These are phyloP conservation scores for Trypanosoma boissoni DNA, from an alignment of 208 protist species.

Conservation along the genomic window DNA sequence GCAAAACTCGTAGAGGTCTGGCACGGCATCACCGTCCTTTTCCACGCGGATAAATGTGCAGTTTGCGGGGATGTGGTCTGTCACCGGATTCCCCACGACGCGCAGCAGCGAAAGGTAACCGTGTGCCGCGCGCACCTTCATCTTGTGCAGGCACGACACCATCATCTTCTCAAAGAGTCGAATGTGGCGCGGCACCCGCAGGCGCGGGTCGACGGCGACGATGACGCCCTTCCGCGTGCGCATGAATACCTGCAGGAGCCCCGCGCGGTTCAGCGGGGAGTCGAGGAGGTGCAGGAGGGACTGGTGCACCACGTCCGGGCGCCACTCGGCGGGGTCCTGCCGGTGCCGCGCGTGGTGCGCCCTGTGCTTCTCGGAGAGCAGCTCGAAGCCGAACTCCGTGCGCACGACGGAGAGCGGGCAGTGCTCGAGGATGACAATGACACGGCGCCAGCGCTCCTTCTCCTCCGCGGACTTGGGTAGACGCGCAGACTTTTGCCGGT, in stretches of 20 bases:
- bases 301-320: slow-evolving; percentile 99
- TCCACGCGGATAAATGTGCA: slow-evolving; percentile 72
- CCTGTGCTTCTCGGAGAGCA: slow-evolving; percentile 97
- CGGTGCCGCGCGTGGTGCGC: slow-evolving; percentile 93
- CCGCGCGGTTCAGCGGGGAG: slow-evolving; percentile 98
- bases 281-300: slow-evolving; percentile 98
- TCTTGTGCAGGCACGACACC: slow-evolving; percentile 98
- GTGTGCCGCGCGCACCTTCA: slow-evolving; percentile 92
- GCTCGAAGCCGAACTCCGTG: slow-evolving; percentile 93
- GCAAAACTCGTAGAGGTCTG: slow-evolving; percentile 60
- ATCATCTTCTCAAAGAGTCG: slow-evolving; percentile 98
- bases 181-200: slow-evolving; percentile 98
- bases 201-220: slow-evolving; percentile 96
- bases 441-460: slow-evolving; percentile 82
- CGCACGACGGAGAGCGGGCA: slow-evolving; percentile 93
- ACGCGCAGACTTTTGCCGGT: slow-evolving; percentile 73
- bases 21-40: slow-evolving; percentile 74
- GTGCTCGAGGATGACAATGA: slow-evolving; percentile 96
- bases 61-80: slow-evolving; percentile 96
- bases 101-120: slow-evolving; percentile 95
- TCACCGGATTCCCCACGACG: slow-evolving; percentile 98
- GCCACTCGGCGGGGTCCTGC: slow-evolving; percentile 92
- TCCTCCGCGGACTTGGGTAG: slow-evolving; percentile 86
- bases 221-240: slow-evolving; percentile 95
- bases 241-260: slow-evolving; percentile 96